Evolutionary conservation across 345 rosid species (phyloP), one percentile per base, ranked within the genome.

Genomic region (Clarkia xantiana): DNA sequence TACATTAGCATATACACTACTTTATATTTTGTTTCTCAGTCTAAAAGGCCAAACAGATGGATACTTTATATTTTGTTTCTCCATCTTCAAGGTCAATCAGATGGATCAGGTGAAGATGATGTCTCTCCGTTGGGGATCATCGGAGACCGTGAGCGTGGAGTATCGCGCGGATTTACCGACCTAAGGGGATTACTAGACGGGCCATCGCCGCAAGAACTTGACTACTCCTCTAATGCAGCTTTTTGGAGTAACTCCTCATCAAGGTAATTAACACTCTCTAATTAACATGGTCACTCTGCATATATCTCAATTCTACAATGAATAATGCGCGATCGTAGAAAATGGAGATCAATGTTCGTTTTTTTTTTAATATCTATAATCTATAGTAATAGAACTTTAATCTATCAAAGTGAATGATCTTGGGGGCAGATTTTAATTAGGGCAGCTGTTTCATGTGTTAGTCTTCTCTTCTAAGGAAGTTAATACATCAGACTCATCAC

Each of bases 211-310:
- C 82, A 69, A 55, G 84, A 81, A 57, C 49, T 72, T 47, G 77
- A 78, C 49, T 55, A 51, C 44, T 58, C 81, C 47, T 65, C 79
- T 20, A 40, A 71, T 53, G 57, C 61, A 14, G 68, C 77, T 57
- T 73, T 73, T 3, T 81, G 94, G 90, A 76, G 82, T 57, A 81
- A 84, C 65, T 75, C 84, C 55, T 84, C 87, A 48, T 84, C 87
- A 48, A 75, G 94, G 94, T 84, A 77, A 54, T 40, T 4, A 4
- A 36, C 47, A 55, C 11, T 14, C 15, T 8, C 17, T 42, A 55
- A 14, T 14, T 11, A 51, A 22, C 25, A 22, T 22, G 5, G 2
- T 2, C 25, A 22, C 5, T 22, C 2, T 22, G 5, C 5, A 22
- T 55, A n/a, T 45, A 40, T 18, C 5, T 5, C 0, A 2, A 2